Base-by-base conservation (phyloP, 2,329 filamentous ascomycete species). In the Pseudocercospora musae region DNA sequence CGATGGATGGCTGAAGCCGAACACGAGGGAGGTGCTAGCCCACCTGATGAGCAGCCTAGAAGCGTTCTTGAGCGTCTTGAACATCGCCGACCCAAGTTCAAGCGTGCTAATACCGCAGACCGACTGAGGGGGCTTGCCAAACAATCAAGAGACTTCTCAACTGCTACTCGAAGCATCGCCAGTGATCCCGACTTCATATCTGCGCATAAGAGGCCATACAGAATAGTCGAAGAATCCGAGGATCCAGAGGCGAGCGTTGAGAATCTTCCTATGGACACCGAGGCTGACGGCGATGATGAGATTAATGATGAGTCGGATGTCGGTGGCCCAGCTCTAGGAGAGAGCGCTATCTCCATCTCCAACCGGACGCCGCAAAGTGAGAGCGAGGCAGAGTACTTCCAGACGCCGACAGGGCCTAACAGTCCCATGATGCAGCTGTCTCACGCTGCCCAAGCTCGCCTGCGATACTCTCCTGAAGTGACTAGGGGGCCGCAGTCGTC, bases 271-370 rank as follows among this genome's bases (percentile, higher is more conserved):
- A 82, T 78, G 71, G 87, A 92, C 62, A 92, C 90, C 0, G 91
- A 95, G 71, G 91, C 88, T 6, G 92, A 96, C 23, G 92, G 92
- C 0, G 93, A 97, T 70, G 93, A 96, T 70, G 93, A 97, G 75
- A 93, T 90, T 3, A 90, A 92, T 60, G 90, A 92, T 60, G 89
- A 93, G 20, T 68, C 70, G 86, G 69, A 71, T 23, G 87, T 31
- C 18, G 79, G 83, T 18, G 79, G 82, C n/a, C 77, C 66, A 5
- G 74, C 73, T 7, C 13, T 74, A 11, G 72, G 72, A n/a, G 71
- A 74, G 59, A 74, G 72, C 46, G 70, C 70, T 1, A 46, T 73
- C 2, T 71, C 72, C 1, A 66, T 73, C 29, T 72, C 76, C 31
- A 74, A 72, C 15, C 58, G 59, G n/a, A 63, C 59, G 13, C 61